Evolutionary conservation across 2,329 filamentous ascomycete species (phyloP).

Genomic region (Aspergillus sp.): DNA sequence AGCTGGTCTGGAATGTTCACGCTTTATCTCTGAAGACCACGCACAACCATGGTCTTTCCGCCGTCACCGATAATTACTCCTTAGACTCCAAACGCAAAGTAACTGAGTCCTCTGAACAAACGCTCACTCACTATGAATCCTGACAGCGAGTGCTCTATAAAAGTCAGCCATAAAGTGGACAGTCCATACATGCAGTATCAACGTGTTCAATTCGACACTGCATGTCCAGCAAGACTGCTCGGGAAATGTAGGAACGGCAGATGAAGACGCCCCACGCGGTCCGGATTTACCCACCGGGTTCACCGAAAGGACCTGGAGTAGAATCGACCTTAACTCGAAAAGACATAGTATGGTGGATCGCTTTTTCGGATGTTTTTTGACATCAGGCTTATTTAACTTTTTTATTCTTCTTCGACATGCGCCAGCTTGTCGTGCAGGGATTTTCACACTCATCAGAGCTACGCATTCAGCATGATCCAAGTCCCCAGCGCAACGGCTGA

Average conservation of each 20-base stretch:
- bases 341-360: not conserved
- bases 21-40: too few species aligned
- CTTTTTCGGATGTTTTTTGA: not conserved
- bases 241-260: not conserved
- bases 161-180: too few species aligned
- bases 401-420: too few species aligned
- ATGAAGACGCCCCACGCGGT: not conserved
- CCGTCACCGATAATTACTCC: too few species aligned
- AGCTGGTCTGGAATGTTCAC: too few species aligned
- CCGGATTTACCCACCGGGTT: not conserved
- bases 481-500: constrained; percentile 15
- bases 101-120: too few species aligned
- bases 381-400: not conserved
- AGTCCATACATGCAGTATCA: too few species aligned
- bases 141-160: too few species aligned
- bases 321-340: not conserved
- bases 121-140: too few species aligned
- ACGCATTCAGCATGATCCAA: constrained; percentile 20
- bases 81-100: too few species aligned
- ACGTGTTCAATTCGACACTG: not conserved
- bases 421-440: too few species aligned
- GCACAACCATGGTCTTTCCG: too few species aligned
- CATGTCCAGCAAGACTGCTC: not conserved
- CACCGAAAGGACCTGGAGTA: not conserved
- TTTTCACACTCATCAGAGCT: not conserved